Evolutionary conservation across 495 filamentous ascomycete species (phyloP).

Genomic region (Aspergillus steynii): DNA sequence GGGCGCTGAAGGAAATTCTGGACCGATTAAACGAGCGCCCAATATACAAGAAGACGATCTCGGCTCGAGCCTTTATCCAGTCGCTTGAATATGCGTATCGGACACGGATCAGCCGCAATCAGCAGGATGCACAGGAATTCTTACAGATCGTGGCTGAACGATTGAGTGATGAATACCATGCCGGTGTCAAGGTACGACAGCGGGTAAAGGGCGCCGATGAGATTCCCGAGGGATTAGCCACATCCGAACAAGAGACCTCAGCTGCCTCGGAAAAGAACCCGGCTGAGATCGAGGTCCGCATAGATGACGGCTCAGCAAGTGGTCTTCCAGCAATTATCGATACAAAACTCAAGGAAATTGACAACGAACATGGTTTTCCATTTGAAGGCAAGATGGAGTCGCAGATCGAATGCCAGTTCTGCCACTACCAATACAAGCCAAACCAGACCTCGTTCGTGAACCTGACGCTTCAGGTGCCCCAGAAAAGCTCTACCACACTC

Average conservation of each 20-base stretch:
- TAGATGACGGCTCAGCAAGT: conserved; percentile 42
- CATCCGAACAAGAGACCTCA: conserved; percentile 13
- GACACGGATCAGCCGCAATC: conserved; percentile 85
- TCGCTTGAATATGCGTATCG: conserved; percentile 83
- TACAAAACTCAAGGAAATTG: conserved; percentile 44
- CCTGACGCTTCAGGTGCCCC: conserved; percentile 88
- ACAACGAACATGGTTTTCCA: conserved; percentile 74
- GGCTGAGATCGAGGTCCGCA: conserved; percentile 40
- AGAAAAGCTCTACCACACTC: conserved; percentile 64
- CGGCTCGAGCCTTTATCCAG: conserved; percentile 74
- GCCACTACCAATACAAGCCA: conserved; percentile 83
- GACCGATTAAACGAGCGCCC: conserved; percentile 93
- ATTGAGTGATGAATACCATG: conserved; percentile 90
- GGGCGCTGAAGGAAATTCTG: conserved; percentile 86
- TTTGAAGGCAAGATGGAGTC: conserved; percentile 86
- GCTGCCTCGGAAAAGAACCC: conserved; percentile 25
- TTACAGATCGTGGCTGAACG: conserved; percentile 90
- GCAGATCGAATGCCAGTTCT: conserved; percentile 88
- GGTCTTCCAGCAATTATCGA: conserved; percentile 45
- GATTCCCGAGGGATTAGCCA: conserved; percentile 18
- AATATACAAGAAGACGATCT: conserved; percentile 91
- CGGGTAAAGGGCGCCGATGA: conserved; percentile 29
- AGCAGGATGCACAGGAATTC: conserved; percentile 99
- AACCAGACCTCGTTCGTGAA: conserved; percentile 85
- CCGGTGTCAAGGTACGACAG: conserved; percentile 68